A percentile compares a stretch with the other conserved stretches of the same genome.
Conservation (phyloP, 2,329 filamentous ascomycete species). For the Pestalotiopsis sp. region DNA sequence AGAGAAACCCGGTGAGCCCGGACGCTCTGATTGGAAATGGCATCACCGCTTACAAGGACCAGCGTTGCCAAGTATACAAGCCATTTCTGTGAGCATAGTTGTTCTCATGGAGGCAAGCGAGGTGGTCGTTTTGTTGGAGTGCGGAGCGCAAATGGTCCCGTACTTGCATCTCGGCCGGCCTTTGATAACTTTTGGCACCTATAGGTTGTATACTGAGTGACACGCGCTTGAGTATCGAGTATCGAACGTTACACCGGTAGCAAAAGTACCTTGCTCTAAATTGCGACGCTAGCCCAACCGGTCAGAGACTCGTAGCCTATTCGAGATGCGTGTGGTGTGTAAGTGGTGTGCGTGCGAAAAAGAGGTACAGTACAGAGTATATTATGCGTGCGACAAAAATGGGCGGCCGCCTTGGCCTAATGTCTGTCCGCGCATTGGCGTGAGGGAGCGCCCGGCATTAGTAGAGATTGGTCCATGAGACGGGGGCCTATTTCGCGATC, state of each 20-base stretch:
- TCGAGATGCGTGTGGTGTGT: background rate
- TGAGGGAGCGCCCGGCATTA: background rate
- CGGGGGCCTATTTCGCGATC: background rate
- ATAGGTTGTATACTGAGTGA: background rate
- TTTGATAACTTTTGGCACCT: background rate
- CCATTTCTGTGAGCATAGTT: background rate
- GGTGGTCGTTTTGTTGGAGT: background rate
- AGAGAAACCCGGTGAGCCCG: background rate
- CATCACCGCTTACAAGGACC: background rate
- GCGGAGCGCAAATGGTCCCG: background rate
- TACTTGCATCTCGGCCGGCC: background rate
- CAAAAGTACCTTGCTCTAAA: conserved; percentile 2
- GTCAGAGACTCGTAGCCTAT: conserved; percentile 1
- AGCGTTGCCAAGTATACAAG: background rate
- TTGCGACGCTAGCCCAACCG: conserved; percentile 7
- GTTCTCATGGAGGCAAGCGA: background rate
- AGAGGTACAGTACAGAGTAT: background rate
- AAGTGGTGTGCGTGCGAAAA: background rate
- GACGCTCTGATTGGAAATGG: background rate
- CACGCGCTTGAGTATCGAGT: background rate
- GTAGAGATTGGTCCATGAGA: background rate
- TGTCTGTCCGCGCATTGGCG: background rate
- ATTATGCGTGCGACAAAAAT: background rate
- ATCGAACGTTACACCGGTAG: conserved; percentile 3
- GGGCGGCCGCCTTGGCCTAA: background rate